These are phyloP conservation scores for Saturnispora bothae DNA, from an alignment of 805 yeast genomes.

Conservation along the genomic window DNA sequence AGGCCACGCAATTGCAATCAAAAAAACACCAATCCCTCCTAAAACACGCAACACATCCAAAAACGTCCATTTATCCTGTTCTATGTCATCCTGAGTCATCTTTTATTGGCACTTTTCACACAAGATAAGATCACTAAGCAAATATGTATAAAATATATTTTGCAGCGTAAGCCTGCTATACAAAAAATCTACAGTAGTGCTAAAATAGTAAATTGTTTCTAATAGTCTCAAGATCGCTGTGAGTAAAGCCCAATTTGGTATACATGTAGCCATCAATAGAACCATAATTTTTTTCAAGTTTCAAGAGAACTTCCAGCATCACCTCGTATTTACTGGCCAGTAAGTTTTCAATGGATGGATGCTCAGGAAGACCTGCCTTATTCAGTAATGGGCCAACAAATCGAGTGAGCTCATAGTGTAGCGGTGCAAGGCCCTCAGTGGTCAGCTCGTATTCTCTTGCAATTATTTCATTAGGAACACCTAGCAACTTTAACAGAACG, in stretches of 20 bases:
- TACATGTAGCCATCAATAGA: constrained; percentile 38
- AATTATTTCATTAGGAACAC: constrained; percentile 54
- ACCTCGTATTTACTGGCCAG: constrained; percentile 58
- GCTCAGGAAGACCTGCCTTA: constrained; percentile 30
- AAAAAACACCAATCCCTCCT: background rate
- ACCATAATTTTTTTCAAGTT: constrained; percentile 42
- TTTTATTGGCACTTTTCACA: too few relatives aligned
- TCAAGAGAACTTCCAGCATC: constrained; percentile 53
- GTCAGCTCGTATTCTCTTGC: constrained; percentile 75
- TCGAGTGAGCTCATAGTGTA: constrained; percentile 28
- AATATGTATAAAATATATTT: too few relatives aligned
- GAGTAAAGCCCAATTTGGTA: constrained; percentile 34
- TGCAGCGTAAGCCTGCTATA: too few relatives aligned
- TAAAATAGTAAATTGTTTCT: constrained; percentile 2
- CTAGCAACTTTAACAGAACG: constrained; percentile 50
- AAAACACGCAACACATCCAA: constrained; percentile 3
- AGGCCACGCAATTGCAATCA: constrained; percentile 3
- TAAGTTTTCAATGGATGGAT: constrained; percentile 49
- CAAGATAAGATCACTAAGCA: too few relatives aligned
- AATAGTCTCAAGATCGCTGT: constrained; percentile 26
- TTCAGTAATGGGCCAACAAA: background rate
- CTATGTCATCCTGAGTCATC: too few relatives aligned
- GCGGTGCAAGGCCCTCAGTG: constrained; percentile 48
- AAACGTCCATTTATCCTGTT: constrained; percentile 3
- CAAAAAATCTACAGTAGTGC: background rate